Percentiles rank a stretch among this genome's conserved stretches.
These are phyloP conservation scores for Annulohypoxylon truncatum DNA, from an alignment of 2,329 filamentous ascomycete species.

Conservation along the genomic window DNA sequence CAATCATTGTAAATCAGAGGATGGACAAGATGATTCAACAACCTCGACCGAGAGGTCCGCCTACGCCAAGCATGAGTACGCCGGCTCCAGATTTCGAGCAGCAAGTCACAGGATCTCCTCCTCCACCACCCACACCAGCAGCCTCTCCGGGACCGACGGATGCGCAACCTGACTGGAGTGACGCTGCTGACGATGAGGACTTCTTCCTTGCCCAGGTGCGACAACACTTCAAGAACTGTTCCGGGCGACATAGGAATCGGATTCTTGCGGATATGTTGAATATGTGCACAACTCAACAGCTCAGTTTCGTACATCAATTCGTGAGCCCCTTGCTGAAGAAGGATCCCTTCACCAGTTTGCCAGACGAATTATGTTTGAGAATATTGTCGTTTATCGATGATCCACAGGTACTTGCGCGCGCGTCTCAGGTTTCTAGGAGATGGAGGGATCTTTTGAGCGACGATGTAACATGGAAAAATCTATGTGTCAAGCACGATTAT, in stretches of 20 bases:
- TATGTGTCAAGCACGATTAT: slow-evolving; percentile 97
- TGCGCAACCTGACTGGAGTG: slow-evolving; percentile 77
- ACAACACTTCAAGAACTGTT: slow-evolving; percentile 82
- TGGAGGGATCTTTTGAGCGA: slow-evolving; percentile 95
- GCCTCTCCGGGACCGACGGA: slow-evolving; percentile 73
- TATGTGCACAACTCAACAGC: slow-evolving; percentile 91
- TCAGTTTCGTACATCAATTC: slow-evolving; percentile 96
- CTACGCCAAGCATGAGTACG: slow-evolving; percentile 74
- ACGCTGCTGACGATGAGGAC: slow-evolving; percentile 83
- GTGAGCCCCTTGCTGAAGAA: slow-evolving; percentile 95
- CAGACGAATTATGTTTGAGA: slow-evolving; percentile 90
- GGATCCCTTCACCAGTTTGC: slow-evolving; percentile 91
- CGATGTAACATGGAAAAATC: slow-evolving; percentile 97
- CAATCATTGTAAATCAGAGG: slow-evolving; percentile 57
- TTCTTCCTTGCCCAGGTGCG: slow-evolving; percentile 83
- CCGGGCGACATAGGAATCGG: slow-evolving; percentile 79
- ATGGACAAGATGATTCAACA: slow-evolving; percentile 67
- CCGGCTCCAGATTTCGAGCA: slow-evolving; percentile 73
- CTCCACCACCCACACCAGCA: slow-evolving; percentile 73
- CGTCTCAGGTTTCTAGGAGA: slow-evolving; percentile 93
- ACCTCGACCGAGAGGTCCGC: slow-evolving; percentile 66
- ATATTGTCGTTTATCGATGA: slow-evolving; percentile 98
- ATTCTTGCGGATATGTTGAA: slow-evolving; percentile 90
- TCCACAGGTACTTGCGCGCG: slow-evolving; percentile 89
- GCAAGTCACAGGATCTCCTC: slow-evolving; percentile 69